Percentiles rank a stretch among this genome's conserved stretches.
Conservation (phyloP, 768 basidiomycete species). For the Dendrothele bispora region DNA sequence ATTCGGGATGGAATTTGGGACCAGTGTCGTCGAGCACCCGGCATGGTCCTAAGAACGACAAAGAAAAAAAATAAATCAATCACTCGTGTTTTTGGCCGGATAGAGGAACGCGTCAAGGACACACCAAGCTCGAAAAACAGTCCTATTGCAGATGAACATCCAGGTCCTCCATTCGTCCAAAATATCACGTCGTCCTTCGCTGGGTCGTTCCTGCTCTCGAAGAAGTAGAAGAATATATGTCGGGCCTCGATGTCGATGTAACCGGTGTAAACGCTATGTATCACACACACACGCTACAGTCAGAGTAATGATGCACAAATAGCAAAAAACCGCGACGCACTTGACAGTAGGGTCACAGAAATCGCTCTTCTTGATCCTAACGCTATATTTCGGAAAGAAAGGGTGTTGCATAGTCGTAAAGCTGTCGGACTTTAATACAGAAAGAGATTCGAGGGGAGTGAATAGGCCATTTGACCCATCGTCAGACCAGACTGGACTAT, state of each 20-base stretch:
- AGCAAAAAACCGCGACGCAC: too few relatives aligned
- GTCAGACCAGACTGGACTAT: too few relatives aligned
- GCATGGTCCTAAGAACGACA: slow-evolving; percentile 51
- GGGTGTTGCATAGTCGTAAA: slow-evolving; percentile 47
- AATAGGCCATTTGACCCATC: too few relatives aligned
- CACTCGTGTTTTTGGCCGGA: slow-evolving; percentile 16
- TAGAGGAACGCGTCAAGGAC: too few relatives aligned
- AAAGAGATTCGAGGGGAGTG: slow-evolving; percentile 12
- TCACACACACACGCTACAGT: too few relatives aligned
- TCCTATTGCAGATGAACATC: slow-evolving; percentile 32
- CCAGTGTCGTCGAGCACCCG: slow-evolving; percentile 40
- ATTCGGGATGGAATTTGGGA: slow-evolving; percentile 40
- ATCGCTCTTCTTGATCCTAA: slow-evolving; percentile 58
- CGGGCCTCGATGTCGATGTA: slow-evolving; percentile 66
- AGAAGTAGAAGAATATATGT: slow-evolving; percentile 77
- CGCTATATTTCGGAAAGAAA: slow-evolving; percentile 50
- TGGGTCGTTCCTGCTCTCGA: slow-evolving; percentile 66
- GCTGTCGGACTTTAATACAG: slow-evolving; percentile 9
- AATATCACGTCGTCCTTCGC: slow-evolving; percentile 62
- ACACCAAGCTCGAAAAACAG: slow-evolving; percentile 53
- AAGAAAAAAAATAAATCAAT: too few relatives aligned
- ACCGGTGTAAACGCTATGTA: slow-evolving; percentile 56
- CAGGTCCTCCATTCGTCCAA: slow-evolving; percentile 44
- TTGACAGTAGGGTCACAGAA: slow-evolving; percentile 69
- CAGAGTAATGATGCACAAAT: too few relatives aligned